A percentile compares a stretch with the other conserved stretches of the same genome.
These are phyloP conservation scores for Schoenoplectus triqueter DNA, from an alignment of 202 grass and related monocot genomes.

Conservation along the genomic window DNA sequence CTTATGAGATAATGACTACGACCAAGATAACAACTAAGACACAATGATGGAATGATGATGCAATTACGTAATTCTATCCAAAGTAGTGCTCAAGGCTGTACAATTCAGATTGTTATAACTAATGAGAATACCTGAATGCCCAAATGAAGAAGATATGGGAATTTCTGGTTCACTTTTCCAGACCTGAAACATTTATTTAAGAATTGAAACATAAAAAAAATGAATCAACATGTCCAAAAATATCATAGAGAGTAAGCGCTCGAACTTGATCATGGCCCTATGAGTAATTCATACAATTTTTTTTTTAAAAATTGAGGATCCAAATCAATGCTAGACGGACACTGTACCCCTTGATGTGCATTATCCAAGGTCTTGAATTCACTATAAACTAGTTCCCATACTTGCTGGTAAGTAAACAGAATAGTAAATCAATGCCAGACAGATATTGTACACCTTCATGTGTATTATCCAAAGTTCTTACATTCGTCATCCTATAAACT, in stretches of 20 bases:
- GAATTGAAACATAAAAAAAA: background rate
- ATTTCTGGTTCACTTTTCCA: conserved; percentile 63
- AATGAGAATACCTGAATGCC: conserved; percentile 68
- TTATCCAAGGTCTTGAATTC: background rate
- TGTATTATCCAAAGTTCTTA: background rate
- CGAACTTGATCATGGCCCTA: background rate
- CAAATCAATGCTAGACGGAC: conserved; percentile 8
- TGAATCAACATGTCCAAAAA: background rate
- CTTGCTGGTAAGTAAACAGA: background rate
- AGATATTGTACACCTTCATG: conserved; percentile 28
- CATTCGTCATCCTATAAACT: background rate
- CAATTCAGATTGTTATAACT: background rate
- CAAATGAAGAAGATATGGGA: conserved; percentile 92
- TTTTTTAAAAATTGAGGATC: no score
- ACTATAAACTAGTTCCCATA: conserved; percentile 4
- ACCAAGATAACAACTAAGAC: background rate
- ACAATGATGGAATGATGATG: background rate
- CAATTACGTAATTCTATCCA: background rate
- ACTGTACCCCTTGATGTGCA: conserved; percentile 25
- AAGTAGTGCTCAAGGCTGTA: background rate
- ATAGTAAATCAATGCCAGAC: conserved; percentile 16
- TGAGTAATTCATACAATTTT: background rate
- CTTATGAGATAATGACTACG: background rate
- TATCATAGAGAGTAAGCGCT: background rate
- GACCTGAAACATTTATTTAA: conserved; percentile 59